Conservation (phyloP, 345 rosid species). For the Ceriops tagal region DNA sequence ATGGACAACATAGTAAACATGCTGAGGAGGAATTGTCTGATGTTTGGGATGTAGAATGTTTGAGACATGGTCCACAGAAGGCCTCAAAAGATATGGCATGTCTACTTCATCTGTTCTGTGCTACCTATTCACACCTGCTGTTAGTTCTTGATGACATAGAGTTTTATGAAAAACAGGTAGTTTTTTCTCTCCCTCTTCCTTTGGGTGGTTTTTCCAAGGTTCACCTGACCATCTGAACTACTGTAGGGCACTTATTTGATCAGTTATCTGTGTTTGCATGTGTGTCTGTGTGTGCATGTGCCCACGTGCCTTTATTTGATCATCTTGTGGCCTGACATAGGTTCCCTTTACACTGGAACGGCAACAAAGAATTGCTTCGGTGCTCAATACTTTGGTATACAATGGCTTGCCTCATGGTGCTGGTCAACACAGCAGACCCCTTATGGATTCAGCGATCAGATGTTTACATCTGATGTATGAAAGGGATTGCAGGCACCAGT, state of each 20-base stretch:
- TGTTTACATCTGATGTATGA: conserved; percentile 93
- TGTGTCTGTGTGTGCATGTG: not conserved
- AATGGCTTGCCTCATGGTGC: conserved; percentile 54
- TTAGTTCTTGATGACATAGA: conserved; percentile 97
- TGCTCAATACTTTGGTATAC: conserved; percentile 86
- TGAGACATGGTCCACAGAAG: conserved; percentile 68
- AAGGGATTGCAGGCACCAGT: conserved; percentile 89
- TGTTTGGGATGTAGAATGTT: conserved; percentile 65
- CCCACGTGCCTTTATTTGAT: conserved; percentile 17
- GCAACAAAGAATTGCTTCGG: conserved; percentile 71
- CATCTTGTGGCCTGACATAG: conserved; percentile 40
- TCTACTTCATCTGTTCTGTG: conserved; percentile 85
- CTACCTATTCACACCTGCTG: conserved; percentile 81
- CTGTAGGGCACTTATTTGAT: not conserved
- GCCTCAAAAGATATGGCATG: conserved; percentile 66
- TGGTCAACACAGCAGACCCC: conserved; percentile 50
- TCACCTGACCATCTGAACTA: not conserved
- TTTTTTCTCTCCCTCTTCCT: not conserved
- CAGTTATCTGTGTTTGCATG: too few relatives aligned
- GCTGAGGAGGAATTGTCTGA: conserved; percentile 43
- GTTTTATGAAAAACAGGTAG: conserved; percentile 96
- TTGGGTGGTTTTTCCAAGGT: not conserved
- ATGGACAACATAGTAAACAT: conserved; percentile 36
- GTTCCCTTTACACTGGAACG: conserved; percentile 79
- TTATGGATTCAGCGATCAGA: conserved; percentile 80